Conservation (phyloP, 495 filamentous ascomycete genomes). For the Hypoxylon cercidicola region DNA sequence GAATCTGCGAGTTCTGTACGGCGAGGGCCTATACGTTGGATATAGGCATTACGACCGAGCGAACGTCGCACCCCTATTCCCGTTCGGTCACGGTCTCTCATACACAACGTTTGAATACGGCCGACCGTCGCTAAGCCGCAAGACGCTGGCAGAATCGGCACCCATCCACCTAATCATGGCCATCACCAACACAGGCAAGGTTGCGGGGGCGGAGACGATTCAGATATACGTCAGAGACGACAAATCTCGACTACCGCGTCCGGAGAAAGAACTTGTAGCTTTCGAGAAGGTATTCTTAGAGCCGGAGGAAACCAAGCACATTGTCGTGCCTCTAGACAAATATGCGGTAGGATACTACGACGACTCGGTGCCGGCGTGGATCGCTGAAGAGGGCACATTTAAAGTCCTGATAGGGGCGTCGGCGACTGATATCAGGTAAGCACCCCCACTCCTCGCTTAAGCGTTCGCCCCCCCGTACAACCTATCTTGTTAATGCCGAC, state of each 20-base stretch:
- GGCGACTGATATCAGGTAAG: slow-evolving; percentile 58
- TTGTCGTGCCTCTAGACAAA: slow-evolving; percentile 74
- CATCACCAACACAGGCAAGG: slow-evolving; percentile 73
- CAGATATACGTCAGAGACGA: slow-evolving; percentile 77
- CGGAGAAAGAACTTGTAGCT: slow-evolving; percentile 80
- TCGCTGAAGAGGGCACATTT: slow-evolving; percentile 80
- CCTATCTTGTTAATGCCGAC: slow-evolving; percentile 30
- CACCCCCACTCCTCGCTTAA: slow-evolving; percentile 29
- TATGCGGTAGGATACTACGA: slow-evolving; percentile 87
- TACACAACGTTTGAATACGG: slow-evolving; percentile 82
- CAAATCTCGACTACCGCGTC: slow-evolving; percentile 67
- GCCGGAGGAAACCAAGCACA: slow-evolving; percentile 73
- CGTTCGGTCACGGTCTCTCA: slow-evolving; percentile 85
- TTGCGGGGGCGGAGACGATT: slow-evolving; percentile 77
- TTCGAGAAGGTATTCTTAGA: slow-evolving; percentile 81
- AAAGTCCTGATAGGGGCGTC: slow-evolving; percentile 70
- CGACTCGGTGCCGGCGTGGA: slow-evolving; percentile 73
- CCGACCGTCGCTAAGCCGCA: slow-evolving; percentile 62
- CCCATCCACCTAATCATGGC: slow-evolving; percentile 69
- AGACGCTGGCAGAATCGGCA: slow-evolving; percentile 61
- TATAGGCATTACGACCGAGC: slow-evolving; percentile 84
- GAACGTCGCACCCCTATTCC: slow-evolving; percentile 72
- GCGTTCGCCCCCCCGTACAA: slow-evolving; percentile 17
- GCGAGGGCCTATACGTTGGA: slow-evolving; percentile 85
- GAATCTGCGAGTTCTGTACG: slow-evolving; percentile 79